These are phyloP conservation scores for Clarireedia monteithiana DNA, from an alignment of 2,329 filamentous ascomycete genomes.

Conservation along the genomic window DNA sequence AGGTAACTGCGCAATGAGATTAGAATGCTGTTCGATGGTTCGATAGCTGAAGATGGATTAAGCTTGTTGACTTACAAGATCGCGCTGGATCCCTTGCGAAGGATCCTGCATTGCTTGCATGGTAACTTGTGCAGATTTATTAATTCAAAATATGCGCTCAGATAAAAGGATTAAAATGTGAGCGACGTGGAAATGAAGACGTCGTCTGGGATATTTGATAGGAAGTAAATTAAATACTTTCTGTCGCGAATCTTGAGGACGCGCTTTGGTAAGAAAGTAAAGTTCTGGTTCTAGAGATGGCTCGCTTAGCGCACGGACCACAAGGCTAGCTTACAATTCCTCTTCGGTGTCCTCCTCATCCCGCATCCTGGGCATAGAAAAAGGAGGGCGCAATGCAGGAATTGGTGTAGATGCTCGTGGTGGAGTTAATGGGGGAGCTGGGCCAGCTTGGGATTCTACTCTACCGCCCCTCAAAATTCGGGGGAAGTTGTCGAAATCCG, in stretches of 20 bases:
- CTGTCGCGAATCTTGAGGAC: background rate
- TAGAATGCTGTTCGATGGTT: conserved; percentile 9
- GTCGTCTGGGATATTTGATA: background rate
- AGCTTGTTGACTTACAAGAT: conserved; percentile 33
- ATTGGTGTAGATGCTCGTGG: too few relatives aligned
- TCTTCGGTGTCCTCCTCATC: background rate
- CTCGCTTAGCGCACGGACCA: background rate
- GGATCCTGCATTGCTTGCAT: conserved; percentile 35
- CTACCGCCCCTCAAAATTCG: too few relatives aligned
- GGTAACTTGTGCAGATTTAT: background rate
- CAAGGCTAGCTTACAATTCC: background rate
- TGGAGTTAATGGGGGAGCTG: too few relatives aligned
- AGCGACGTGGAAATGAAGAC: background rate
- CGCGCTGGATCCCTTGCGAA: conserved; percentile 34
- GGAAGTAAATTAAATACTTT: background rate
- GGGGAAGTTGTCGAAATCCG: too few relatives aligned
- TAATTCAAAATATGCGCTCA: background rate
- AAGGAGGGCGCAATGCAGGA: too few relatives aligned
- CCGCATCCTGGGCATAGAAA: too few relatives aligned
- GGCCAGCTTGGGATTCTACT: too few relatives aligned
- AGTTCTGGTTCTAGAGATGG: background rate
- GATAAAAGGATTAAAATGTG: background rate
- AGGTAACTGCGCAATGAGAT: conserved; percentile 19
- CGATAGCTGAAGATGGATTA: conserved; percentile 1
- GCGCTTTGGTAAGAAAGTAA: background rate